Base-by-base conservation (phyloP, 106 monocot genomes). In the Gastrodia elata region DNA sequence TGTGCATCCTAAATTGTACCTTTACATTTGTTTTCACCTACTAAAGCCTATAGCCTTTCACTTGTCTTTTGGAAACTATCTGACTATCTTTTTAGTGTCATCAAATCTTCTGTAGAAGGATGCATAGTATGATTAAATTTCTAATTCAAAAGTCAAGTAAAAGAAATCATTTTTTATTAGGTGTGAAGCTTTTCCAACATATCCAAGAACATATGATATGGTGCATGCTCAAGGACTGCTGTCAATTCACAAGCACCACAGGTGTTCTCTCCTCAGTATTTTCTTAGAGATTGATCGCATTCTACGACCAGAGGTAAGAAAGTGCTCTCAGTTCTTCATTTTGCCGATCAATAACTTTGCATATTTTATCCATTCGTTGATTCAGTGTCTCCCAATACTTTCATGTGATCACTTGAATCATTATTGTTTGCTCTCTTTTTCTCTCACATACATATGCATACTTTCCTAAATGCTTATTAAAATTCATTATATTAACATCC, bases 141-240 rank as follows among this genome's bases (percentile, higher is more conserved):
- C 22, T 56, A 56, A 56, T 25, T 56, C 25, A 56, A 56, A 24
- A 25, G 6, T 56, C 8, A 26, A 22, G 25, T 56, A 5, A 64
- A 9, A 32, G 30, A 64, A 33, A 44, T 4, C 25, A 27, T 6
- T 15, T 76, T 74, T 71, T 13, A 46, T 75, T 71, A 95, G 94
- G 94, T 95, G 94, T 85, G 94, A 95, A 80, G 89, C 94, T 77
- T 95, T 95, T 80, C 94, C 94, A 27, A 82, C 95, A 43, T 96
- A 92, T 81, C 95, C 92, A 77, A 89, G 95, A 81, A 96, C 95
- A 52, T 96, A 96, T 64, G 95, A 92, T 79, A 86, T 96, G 92
- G 79, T 92, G 55, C 89, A 92, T 79, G 92, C 89, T 79, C 82
- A 92, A 68, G 89, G 89, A 18, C 68, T 96, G 74, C 76, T 96